These are phyloP conservation scores for Myochromella boudieri DNA, from an alignment of 768 basidiomycete genomes.

Conservation along the genomic window DNA sequence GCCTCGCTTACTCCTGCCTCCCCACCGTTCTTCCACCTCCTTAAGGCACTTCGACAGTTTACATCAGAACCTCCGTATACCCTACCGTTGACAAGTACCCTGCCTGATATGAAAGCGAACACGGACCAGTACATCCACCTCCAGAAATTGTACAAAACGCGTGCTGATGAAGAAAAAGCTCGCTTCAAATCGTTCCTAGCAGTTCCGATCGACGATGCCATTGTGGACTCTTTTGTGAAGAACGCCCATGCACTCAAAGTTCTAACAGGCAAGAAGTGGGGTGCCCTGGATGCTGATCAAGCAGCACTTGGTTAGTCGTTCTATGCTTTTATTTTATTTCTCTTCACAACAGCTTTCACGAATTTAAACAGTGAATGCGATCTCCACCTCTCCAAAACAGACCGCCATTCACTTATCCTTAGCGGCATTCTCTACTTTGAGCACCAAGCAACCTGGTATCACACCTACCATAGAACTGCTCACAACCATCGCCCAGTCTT, in stretches of 20 bases:
- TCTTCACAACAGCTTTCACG: neutral
- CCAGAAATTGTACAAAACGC: conserved; percentile 80
- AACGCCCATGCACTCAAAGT: conserved; percentile 75
- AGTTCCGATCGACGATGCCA: conserved; percentile 45
- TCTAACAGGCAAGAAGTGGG: conserved; percentile 64
- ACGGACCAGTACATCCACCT: conserved; percentile 81
- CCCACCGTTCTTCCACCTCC: conserved; percentile 75
- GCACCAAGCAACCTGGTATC: conserved; percentile 26
- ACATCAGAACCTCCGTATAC: conserved; percentile 53
- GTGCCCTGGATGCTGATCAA: conserved; percentile 49
- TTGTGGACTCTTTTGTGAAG: conserved; percentile 74
- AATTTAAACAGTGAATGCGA: conserved; percentile 35
- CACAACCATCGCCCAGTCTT: conserved; percentile 44
- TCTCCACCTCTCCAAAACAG: conserved; percentile 48
- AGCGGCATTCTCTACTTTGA: conserved; percentile 51
- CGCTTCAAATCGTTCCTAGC: conserved; percentile 50
- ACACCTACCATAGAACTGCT: conserved; percentile 52
- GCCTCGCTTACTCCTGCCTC: conserved; percentile 40
- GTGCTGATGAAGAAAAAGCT: conserved; percentile 69
- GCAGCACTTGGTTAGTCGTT: conserved; percentile 38
- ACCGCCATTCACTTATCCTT: conserved; percentile 71
- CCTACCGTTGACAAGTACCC: conserved; percentile 80
- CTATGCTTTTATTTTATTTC: too few species aligned
- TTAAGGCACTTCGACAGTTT: conserved; percentile 72
- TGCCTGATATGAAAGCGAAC: conserved; percentile 96